phyloP scores from a whole-genome alignment of 768 basidiomycete species.

The Holtermannia corniformis region DNA sequence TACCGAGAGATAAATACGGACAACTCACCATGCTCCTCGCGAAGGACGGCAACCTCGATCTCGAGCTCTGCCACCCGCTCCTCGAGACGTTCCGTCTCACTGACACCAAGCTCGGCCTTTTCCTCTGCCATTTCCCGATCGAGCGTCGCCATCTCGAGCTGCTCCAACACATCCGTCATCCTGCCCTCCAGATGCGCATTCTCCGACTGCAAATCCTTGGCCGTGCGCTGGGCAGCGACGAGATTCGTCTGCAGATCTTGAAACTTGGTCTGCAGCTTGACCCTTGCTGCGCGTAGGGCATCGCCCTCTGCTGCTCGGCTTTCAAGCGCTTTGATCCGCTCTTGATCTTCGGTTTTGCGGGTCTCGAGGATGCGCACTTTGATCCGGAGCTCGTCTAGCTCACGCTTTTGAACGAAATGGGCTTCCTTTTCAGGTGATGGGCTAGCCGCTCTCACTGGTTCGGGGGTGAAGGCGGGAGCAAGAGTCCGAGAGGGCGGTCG shows the following conservation, averaged over 20 bases:
- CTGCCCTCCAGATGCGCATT: constrained; percentile 63
- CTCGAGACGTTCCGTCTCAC: constrained; percentile 65
- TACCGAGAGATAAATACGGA: neutral
- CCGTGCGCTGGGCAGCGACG: constrained; percentile 60
- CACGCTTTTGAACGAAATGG: constrained; percentile 24
- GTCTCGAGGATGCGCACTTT: constrained; percentile 78
- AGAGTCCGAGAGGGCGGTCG: neutral
- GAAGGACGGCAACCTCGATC: constrained; percentile 72
- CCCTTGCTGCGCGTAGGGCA: constrained; percentile 69
- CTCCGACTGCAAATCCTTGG: constrained; percentile 62
- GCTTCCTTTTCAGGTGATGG: constrained; percentile 13
- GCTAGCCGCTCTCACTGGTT: neutral
- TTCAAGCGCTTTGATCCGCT: constrained; percentile 74
- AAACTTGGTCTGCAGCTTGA: constrained; percentile 83
- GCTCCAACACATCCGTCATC: constrained; percentile 70
- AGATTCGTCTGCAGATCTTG: constrained; percentile 70
- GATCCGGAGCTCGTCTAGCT: constrained; percentile 61
- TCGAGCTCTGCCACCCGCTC: constrained; percentile 70
- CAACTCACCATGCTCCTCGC: constrained; percentile 47
- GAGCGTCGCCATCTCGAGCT: constrained; percentile 86
- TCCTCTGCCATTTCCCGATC: constrained; percentile 98
- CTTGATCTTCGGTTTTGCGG: constrained; percentile 75
- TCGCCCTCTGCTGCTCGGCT: constrained; percentile 74
- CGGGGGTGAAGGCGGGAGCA: neutral
- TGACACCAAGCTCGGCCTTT: constrained; percentile 66